Evolutionary conservation across 495 filamentous ascomycete genomes (phyloP).

Genomic region (Daldinia childiae): DNA sequence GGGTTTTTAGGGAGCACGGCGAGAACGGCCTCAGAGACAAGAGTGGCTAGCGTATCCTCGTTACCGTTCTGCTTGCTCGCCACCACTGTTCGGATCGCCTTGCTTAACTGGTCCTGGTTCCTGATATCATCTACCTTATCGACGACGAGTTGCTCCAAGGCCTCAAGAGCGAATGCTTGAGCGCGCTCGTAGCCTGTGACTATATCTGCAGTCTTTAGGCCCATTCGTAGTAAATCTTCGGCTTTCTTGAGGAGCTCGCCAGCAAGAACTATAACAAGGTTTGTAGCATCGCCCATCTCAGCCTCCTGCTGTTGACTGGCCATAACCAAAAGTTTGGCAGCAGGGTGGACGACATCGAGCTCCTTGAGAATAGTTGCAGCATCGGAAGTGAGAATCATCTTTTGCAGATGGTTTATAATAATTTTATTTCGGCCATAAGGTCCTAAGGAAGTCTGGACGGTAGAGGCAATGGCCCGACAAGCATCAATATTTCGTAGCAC

Average conservation of each 20-base stretch:
- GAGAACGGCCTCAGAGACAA: conserved; percentile 94
- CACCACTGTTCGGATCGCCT: conserved; percentile 94
- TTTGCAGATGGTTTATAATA: conserved; percentile 99
- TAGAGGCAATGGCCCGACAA: conserved; percentile 92
- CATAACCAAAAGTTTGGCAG: conserved; percentile 99
- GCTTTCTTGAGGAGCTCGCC: conserved; percentile 98
- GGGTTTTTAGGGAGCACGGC: conserved; percentile 97
- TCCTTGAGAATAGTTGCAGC: conserved; percentile 97
- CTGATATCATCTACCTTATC: conserved; percentile 89
- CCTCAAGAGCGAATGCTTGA: conserved; percentile 82
- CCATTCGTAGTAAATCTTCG: conserved; percentile 93
- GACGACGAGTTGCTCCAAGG: conserved; percentile 86
- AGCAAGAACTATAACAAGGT: conserved; percentile 94
- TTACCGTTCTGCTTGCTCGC: conserved; percentile 95
- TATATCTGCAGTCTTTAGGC: conserved; percentile 96
- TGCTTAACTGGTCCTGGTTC: conserved; percentile 82
- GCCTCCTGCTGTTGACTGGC: conserved; percentile 98
- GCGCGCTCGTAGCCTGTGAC: conserved; percentile 95
- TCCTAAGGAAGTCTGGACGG: conserved; percentile 95
- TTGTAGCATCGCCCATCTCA: conserved; percentile 99
- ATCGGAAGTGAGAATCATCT: conserved; percentile 99
- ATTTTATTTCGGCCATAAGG: conserved; percentile 99
- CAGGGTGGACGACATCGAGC: conserved; percentile 97
- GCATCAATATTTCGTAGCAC: conserved; percentile 99
- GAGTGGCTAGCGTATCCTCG: conserved; percentile 83